Conservation (phyloP, 176 grass and related monocot species). For the Aegilops longissima region DNA sequence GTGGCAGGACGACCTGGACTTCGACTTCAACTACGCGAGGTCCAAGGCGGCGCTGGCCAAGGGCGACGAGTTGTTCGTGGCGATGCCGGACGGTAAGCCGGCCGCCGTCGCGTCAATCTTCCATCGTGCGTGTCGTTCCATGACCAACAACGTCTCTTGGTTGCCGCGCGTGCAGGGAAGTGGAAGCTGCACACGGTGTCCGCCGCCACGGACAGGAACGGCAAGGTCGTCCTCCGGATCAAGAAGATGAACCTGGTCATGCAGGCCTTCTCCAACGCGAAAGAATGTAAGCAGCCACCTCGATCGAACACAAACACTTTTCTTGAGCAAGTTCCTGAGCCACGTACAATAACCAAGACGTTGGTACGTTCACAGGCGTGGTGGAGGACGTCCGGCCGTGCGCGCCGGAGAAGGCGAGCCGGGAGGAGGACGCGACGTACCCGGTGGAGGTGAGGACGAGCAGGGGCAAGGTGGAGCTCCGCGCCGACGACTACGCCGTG, state of each 20-base stretch:
- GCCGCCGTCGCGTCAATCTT: too few relatives aligned
- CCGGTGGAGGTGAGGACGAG: constrained; percentile 67
- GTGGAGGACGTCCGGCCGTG: constrained; percentile 61
- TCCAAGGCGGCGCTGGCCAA: constrained; percentile 77
- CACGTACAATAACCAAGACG: too few relatives aligned
- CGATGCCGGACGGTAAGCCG: constrained; percentile 76
- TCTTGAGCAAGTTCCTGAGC: too few relatives aligned
- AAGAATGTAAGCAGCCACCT: constrained; percentile 55
- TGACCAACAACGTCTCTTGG: background rate
- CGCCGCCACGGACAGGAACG: constrained; percentile 60
- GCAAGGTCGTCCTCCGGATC: constrained; percentile 77
- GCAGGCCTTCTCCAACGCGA: constrained; percentile 67
- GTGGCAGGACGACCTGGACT: constrained; percentile 55
- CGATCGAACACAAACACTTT: background rate
- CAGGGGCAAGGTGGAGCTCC: constrained; percentile 89
- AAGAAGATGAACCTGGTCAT: constrained; percentile 83
- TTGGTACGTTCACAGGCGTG: constrained; percentile 40
- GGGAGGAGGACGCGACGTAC: constrained; percentile 59
- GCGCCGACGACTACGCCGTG: constrained; percentile 64
- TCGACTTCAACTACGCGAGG: constrained; percentile 80
- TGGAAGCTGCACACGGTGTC: constrained; percentile 84
- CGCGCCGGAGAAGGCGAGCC: constrained; percentile 48
- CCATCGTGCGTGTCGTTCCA: background rate
- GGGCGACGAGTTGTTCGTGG: constrained; percentile 86
- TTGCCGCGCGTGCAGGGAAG: constrained; percentile 44